A percentile compares a stretch with the other conserved stretches of the same genome.
Conservation (phyloP, 2,329 filamentous ascomycete genomes). For the Claviceps arundinis region DNA sequence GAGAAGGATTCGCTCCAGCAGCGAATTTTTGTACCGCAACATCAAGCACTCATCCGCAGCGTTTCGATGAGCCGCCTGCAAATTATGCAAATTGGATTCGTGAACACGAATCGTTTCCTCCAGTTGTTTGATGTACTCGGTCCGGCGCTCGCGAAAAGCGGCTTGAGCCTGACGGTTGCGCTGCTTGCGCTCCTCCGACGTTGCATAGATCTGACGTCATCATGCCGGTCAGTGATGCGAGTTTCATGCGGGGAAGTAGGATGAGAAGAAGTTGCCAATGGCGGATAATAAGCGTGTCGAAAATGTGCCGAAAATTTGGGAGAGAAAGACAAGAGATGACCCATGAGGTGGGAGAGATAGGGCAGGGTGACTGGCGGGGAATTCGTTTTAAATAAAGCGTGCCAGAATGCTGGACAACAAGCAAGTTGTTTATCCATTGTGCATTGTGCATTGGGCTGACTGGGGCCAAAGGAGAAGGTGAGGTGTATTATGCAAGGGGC, state of each 20-base stretch:
- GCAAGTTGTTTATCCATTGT: no score
- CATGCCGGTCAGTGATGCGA: slow-evolving; percentile 4
- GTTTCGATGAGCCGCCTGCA: slow-evolving; percentile 87
- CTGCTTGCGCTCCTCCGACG: slow-evolving; percentile 96
- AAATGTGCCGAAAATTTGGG: no score
- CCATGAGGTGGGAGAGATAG: no score
- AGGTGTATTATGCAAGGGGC: neutral
- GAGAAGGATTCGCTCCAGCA: slow-evolving; percentile 85
- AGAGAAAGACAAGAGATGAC: no score
- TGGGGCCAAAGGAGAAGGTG: neutral
- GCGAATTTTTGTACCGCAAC: slow-evolving; percentile 95
- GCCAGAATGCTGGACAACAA: no score
- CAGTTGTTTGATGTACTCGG: slow-evolving; percentile 98
- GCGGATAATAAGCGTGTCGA: no score
- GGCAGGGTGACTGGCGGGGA: no score
- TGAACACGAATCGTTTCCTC: slow-evolving; percentile 96
- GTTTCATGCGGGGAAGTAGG: neutral
- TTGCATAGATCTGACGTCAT: slow-evolving; percentile 74
- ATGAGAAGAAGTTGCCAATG: neutral
- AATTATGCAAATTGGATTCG: slow-evolving; percentile 81
- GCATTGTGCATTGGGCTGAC: neutral
- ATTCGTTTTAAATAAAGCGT: no score
- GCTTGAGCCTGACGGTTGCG: slow-evolving; percentile 94
- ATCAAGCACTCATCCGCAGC: slow-evolving; percentile 95
- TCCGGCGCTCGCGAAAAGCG: slow-evolving; percentile 89